Conservation (phyloP, 2,329 filamentous ascomycete species). For the Salinomyces thailandicus region DNA sequence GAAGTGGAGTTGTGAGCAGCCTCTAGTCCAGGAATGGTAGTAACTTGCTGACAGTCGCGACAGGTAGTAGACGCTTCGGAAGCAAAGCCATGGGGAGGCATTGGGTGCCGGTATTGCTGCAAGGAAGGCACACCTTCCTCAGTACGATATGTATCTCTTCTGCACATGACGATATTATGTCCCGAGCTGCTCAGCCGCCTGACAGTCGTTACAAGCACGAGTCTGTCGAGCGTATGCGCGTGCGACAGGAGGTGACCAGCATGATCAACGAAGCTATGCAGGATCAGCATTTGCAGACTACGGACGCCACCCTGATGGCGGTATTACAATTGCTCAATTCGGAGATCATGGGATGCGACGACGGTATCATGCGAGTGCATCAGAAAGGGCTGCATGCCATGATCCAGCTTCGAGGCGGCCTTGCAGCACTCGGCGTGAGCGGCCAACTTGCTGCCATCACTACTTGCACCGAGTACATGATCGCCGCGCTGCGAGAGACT, state of each 20-base stretch:
- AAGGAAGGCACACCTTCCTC: conserved; percentile 20
- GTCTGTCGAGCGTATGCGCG: conserved; percentile 14
- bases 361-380: conserved; percentile 13
- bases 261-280: conserved; percentile 21
- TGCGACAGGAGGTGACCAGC: conserved; percentile 14
- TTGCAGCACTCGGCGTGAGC: too few species aligned
- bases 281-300: conserved; percentile 15
- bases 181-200: conserved; percentile 10
- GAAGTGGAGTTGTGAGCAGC: too few species aligned
- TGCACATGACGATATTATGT: conserved; percentile 26
- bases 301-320: conserved; percentile 23
- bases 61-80: too few species aligned
- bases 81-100: too few species aligned
- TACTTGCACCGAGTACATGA: too few species aligned
- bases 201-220: conserved; percentile 10
- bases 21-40: too few species aligned
- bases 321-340: conserved; percentile 23
- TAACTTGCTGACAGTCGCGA: too few species aligned
- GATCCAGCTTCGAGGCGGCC: too few species aligned
- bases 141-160: conserved; percentile 24
- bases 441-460: too few species aligned
- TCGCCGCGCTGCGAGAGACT: too few species aligned
- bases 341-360: conserved; percentile 23
- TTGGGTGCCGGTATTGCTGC: too few species aligned
- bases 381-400: too few species aligned